Evolutionary conservation across 768 basidiomycete genomes (phyloP).

Genomic region (Gloeopeniophorella convolvens): DNA sequence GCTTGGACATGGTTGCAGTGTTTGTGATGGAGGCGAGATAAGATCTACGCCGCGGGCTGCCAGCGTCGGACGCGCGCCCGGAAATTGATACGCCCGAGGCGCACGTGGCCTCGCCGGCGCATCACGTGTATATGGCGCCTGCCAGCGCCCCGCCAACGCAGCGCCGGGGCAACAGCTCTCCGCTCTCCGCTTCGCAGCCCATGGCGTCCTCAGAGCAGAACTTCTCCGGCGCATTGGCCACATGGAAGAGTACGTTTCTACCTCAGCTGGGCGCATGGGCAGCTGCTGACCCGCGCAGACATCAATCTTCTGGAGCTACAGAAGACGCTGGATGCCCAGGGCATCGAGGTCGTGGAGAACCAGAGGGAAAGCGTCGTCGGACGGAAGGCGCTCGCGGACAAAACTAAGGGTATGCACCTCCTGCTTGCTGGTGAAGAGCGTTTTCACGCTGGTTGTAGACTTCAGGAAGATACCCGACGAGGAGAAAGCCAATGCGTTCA

Average conservation of each 20-base stretch:
- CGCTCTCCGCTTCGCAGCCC: background rate
- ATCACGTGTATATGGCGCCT: too few species aligned
- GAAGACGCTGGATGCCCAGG: constrained; percentile 87
- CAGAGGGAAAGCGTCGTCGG: constrained; percentile 97
- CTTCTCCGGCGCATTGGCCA: constrained; percentile 86
- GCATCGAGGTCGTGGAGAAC: constrained; percentile 94
- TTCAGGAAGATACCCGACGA: constrained; percentile 93
- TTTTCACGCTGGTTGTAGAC: too few species aligned
- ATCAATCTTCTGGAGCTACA: constrained; percentile 88
- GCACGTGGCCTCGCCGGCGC: too few species aligned
- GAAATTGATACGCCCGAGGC: too few species aligned
- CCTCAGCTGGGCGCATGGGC: too few species aligned
- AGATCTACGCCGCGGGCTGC: too few species aligned
- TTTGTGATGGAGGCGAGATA: too few species aligned
- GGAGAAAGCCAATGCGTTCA: constrained; percentile 84
- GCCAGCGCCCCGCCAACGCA: too few species aligned
- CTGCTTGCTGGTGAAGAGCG: background rate
- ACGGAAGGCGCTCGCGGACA: constrained; percentile 89
- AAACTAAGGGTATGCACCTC: constrained; percentile 76
- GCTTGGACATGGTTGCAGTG: constrained; percentile 21
- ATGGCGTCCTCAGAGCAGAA: constrained; percentile 51
- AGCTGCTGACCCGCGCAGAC: constrained; percentile 36
- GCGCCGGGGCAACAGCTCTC: too few species aligned
- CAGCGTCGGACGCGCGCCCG: too few species aligned
- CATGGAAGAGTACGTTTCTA: constrained; percentile 71